phyloP scores from a whole-genome alignment of 768 basidiomycete species.

The Termitomyces sp. region DNA sequence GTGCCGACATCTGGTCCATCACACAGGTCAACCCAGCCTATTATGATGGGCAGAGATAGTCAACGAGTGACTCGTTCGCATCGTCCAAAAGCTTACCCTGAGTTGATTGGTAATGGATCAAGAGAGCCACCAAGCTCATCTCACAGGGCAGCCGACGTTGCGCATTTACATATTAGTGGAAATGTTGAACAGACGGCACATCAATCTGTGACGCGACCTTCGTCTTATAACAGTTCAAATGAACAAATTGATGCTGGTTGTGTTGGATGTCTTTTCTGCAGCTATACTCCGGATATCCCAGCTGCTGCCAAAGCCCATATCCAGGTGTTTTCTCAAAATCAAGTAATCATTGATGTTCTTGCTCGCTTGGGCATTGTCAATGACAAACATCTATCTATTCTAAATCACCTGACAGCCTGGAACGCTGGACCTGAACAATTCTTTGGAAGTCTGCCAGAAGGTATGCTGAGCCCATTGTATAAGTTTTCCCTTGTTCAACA shows the following conservation, averaged over 20 bases:
- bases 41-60: no score
- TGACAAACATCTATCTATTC: not conserved
- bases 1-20: not conserved
- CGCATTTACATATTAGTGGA: not conserved
- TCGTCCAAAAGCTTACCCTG: not conserved
- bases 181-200: no score
- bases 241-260: not conserved
- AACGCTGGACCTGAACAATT: not conserved
- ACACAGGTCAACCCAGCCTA: no score
- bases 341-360: not conserved
- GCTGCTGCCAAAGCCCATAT: not conserved
- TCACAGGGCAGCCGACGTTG: not conserved
- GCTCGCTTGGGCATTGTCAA: not conserved
- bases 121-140: not conserved
- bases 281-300: not conserved
- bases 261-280: not conserved
- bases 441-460: not conserved
- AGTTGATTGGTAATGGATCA: not conserved
- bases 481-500: not conserved
- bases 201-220: not conserved
- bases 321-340: not conserved
- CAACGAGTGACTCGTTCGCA: not conserved
- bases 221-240: no score
- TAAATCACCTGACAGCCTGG: not conserved
- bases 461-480: not conserved